Conservation (phyloP, 129 eudicot species). For the Arctium lappa region DNA sequence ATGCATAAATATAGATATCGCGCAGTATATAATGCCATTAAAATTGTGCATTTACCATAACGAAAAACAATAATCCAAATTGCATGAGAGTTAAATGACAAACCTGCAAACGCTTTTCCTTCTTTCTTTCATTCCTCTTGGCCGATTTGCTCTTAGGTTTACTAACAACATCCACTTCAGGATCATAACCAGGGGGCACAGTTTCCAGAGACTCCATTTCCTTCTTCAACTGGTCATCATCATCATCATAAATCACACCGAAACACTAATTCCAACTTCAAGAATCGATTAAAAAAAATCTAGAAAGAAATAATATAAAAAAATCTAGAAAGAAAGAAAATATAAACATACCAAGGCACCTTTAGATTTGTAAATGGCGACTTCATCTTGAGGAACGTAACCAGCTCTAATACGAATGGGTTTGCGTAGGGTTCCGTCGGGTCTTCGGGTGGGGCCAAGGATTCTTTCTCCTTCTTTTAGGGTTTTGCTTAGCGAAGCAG, state of each 20-base stretch:
- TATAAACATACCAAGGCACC: slow-evolving; percentile 51
- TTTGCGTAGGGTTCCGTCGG: slow-evolving; percentile 92
- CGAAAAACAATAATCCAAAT: neutral
- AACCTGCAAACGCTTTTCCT: slow-evolving; percentile 94
- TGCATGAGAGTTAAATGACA: neutral
- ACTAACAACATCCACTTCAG: slow-evolving; percentile 37
- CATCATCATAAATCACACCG: slow-evolving; percentile 7
- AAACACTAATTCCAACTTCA: slow-evolving; percentile 7
- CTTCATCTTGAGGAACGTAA: slow-evolving; percentile 92
- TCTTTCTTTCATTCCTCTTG: slow-evolving; percentile 89
- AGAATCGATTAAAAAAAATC: neutral
- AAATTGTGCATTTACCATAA: neutral
- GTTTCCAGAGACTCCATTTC: slow-evolving; percentile 61
- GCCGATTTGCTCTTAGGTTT: slow-evolving; percentile 90
- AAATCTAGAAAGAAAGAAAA: neutral
- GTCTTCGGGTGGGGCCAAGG: slow-evolving; percentile 79
- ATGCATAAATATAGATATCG: neutral
- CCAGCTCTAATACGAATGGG: slow-evolving; percentile 86
- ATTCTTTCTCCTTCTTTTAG: slow-evolving; percentile 92
- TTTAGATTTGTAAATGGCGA: slow-evolving; percentile 84
- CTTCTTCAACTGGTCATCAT: slow-evolving; percentile 62
- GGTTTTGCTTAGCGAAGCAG: slow-evolving; percentile 62
- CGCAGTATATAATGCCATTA: neutral
- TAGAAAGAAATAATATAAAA: too few relatives aligned
- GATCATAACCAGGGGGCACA: slow-evolving; percentile 89